phyloP scores from a whole-genome alignment of 2,329 filamentous ascomycete genomes.

The Geosmithia morbida region DNA sequence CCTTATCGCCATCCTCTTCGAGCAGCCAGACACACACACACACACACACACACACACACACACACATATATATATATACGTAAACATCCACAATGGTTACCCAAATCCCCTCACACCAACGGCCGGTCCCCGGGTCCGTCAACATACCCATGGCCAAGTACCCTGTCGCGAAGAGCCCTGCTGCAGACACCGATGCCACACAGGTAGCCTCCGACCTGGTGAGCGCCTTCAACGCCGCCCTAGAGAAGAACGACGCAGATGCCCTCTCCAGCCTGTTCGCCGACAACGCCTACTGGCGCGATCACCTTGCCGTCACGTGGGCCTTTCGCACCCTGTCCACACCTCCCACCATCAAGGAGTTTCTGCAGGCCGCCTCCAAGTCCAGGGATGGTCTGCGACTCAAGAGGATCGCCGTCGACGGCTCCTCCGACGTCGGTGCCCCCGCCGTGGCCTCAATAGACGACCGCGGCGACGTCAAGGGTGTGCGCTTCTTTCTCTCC shows the following conservation, averaged over 20 bases:
- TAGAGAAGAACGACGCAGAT: constrained; percentile 19
- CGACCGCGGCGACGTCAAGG: constrained; percentile 27
- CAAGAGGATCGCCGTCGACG: constrained; percentile 30
- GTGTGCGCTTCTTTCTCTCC: constrained; percentile 41
- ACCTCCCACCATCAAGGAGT: constrained; percentile 19
- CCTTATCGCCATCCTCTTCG: too few relatives aligned
- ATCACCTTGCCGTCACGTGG: constrained; percentile 37
- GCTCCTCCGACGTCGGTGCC: constrained; percentile 24
- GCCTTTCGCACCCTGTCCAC: constrained; percentile 30
- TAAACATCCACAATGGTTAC: neutral
- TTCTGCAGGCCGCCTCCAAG: constrained; percentile 16
- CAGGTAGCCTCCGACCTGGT: constrained; percentile 23
- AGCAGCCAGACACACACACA: too few relatives aligned
- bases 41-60: too few relatives aligned
- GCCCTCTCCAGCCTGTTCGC: constrained; percentile 22
- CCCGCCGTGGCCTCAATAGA: constrained; percentile 34
- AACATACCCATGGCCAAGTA: constrained; percentile 34
- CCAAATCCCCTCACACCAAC: constrained; percentile 10
- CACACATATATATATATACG: too few relatives aligned
- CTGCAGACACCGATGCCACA: constrained; percentile 12
- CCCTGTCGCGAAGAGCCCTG: constrained; percentile 14
- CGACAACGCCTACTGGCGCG: constrained; percentile 31
- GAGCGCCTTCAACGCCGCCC: constrained; percentile 21
- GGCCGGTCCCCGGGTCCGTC: constrained; percentile 32
- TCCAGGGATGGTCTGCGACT: constrained; percentile 24